Evolutionary conservation across 2,329 filamentous ascomycete species (phyloP).

Genomic region (Aspergillus piperis): DNA sequence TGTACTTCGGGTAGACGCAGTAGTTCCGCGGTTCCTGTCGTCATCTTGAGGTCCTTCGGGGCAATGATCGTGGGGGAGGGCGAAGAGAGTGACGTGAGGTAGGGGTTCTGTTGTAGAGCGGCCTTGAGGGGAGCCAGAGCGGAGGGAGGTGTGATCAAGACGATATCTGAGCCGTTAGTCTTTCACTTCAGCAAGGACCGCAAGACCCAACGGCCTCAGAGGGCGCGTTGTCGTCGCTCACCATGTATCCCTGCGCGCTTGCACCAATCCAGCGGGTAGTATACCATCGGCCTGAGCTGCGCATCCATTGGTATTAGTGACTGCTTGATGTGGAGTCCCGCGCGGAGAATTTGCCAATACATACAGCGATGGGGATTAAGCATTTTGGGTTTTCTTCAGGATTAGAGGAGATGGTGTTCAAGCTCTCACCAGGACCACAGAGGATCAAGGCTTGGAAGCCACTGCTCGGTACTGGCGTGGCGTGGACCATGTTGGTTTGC

Average conservation of each 20-base stretch:
- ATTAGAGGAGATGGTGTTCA: conserved; percentile 52
- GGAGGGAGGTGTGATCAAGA: conserved; percentile 48
- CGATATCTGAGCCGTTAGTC: conserved; percentile 39
- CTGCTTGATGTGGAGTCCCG: background rate
- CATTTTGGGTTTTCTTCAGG: conserved; percentile 50
- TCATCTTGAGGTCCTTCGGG: conserved; percentile 66
- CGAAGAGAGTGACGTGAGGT: conserved; percentile 49
- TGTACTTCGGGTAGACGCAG: conserved; percentile 81
- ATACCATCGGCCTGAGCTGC: conserved; percentile 46
- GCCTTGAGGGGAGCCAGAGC: conserved; percentile 46
- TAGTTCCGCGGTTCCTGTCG: conserved; percentile 85
- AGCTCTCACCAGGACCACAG: conserved; percentile 49
- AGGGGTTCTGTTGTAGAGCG: conserved; percentile 51
- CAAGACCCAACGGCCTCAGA: background rate
- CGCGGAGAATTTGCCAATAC: conserved; percentile 40
- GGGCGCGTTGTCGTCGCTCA: conserved; percentile 26
- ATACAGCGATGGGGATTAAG: conserved; percentile 36
- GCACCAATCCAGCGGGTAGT: conserved; percentile 51
- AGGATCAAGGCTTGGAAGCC: conserved; percentile 52
- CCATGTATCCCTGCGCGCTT: conserved; percentile 51
- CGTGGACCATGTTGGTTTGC: conserved; percentile 8
- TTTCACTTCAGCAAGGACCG: background rate
- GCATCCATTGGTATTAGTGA: conserved; percentile 3
- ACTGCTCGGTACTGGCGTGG: conserved; percentile 12
- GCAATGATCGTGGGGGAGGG: conserved; percentile 34